A percentile compares a stretch with the other conserved stretches of the same genome.
Conservation (phyloP, 139 green algal genomes). For the Chlorella vulgaris region DNA sequence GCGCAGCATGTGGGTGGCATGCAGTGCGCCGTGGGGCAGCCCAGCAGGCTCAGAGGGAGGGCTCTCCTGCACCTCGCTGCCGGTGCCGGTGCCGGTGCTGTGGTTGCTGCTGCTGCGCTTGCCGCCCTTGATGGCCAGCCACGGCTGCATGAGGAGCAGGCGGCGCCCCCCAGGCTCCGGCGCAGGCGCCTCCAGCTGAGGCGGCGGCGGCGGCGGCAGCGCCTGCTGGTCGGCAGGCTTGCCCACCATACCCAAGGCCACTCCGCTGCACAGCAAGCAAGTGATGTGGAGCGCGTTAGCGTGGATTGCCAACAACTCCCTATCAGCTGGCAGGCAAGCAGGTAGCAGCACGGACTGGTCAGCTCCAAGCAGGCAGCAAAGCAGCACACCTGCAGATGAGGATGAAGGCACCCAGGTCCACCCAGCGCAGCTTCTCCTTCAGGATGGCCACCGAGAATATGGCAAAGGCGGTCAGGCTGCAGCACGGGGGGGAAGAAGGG, state of each 20-base stretch:
- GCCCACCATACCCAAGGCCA: not conserved
- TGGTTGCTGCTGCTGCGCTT: not conserved
- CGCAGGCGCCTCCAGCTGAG: not conserved
- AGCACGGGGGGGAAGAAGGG: not conserved
- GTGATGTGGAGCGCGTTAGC: too few relatives aligned
- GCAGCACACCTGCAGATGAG: constrained; percentile 12
- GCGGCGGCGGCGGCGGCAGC: not conserved
- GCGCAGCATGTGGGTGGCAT: not conserved
- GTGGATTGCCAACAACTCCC: too few relatives aligned
- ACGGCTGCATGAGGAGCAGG: not conserved
- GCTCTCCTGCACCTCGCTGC: not conserved
- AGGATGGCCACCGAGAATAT: constrained; percentile 6
- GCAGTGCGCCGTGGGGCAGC: not conserved
- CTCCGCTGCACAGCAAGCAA: too few relatives aligned
- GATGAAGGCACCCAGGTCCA: not conserved
- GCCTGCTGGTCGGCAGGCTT: not conserved
- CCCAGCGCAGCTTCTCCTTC: constrained; percentile 36
- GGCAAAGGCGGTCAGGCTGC: constrained; percentile 23
- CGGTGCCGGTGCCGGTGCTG: not conserved
- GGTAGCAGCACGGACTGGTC: not conserved
- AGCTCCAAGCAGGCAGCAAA: not conserved
- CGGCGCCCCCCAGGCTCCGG: not conserved
- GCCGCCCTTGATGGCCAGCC: not conserved
- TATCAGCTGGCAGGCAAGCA: too few relatives aligned
- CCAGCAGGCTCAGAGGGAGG: not conserved